Evolutionary conservation across 1,139 yeast species (phyloP).

Genomic region (Debaryomyces udenii): DNA sequence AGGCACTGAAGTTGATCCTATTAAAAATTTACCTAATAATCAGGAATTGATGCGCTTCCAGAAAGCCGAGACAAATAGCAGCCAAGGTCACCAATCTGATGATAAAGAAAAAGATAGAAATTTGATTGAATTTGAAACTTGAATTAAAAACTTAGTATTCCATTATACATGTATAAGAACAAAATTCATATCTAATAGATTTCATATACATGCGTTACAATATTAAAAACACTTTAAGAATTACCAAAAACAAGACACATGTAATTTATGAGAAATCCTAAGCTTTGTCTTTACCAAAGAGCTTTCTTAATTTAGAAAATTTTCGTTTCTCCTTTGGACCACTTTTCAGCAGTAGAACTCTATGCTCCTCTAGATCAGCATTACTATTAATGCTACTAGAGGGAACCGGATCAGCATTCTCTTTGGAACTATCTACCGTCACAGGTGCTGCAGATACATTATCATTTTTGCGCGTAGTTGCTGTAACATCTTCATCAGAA

Average conservation of each 20-base stretch:
- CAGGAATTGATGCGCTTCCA: conserved; percentile 18
- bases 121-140: conserved; percentile 34
- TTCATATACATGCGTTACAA: conserved; percentile 3
- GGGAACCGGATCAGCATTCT: too few species aligned
- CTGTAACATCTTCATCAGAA: conserved; percentile 22
- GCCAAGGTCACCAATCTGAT: conserved; percentile 8
- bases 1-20: conserved; percentile 44
- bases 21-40: conserved; percentile 12
- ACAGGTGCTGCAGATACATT: conserved; percentile 15
- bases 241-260: conserved; percentile 1
- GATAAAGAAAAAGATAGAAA: conserved; percentile 16
- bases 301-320: conserved; percentile 59
- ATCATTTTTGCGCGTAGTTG: conserved; percentile 14
- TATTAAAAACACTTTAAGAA: conserved; percentile 4
- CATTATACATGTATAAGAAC: background rate
- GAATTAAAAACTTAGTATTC: conserved; percentile 4
- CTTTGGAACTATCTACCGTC: too few species aligned
- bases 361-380: conserved; percentile 1
- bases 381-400: too few species aligned
- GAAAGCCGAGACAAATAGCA: conserved; percentile 15
- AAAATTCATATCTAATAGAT: background rate
- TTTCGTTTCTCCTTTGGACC: conserved; percentile 47
- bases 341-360: background rate
- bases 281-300: conserved; percentile 50
- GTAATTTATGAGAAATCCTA: background rate